phyloP scores from a whole-genome alignment of 169 alveolate genomes.

The Plasmodium chabaudi region DNA sequence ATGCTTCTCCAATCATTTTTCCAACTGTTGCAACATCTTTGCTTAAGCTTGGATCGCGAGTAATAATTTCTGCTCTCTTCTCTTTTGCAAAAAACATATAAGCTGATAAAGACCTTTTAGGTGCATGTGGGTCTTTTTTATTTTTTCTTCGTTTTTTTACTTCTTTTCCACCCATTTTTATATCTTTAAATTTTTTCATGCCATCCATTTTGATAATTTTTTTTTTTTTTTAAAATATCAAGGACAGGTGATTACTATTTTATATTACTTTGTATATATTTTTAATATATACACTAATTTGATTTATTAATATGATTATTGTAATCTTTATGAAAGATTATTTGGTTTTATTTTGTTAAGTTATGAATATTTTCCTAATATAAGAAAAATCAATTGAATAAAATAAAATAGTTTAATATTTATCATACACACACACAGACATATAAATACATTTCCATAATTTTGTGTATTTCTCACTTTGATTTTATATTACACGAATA shows the following conservation, averaged over 20 bases:
- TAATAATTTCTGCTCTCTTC: constrained; percentile 88
- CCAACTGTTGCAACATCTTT: constrained; percentile 93
- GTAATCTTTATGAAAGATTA: too few species aligned
- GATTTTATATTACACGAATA: too few species aligned
- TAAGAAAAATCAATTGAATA: too few species aligned
- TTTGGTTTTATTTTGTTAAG: too few species aligned
- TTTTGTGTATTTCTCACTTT: too few species aligned
- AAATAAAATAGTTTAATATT: too few species aligned
- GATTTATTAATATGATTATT: too few species aligned
- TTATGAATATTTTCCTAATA: too few species aligned
- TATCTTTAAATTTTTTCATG: constrained; percentile 72
- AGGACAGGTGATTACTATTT: too few species aligned
- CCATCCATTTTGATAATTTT: constrained; percentile 36
- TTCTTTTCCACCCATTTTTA: constrained; percentile 71
- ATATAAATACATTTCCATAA: too few species aligned
- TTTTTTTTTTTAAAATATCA: too few species aligned
- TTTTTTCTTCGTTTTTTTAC: constrained; percentile 79
- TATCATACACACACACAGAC: too few species aligned
- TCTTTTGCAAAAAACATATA: constrained; percentile 93
- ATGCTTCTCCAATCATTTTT: constrained; percentile 92
- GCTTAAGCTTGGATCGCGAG: constrained; percentile 88
- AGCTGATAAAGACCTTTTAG: constrained; percentile 91
- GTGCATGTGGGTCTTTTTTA: constrained; percentile 92
- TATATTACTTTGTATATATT: not conserved
- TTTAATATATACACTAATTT: not conserved